phyloP scores from a whole-genome alignment of 306 rosid species.

The Castanea sativa region DNA sequence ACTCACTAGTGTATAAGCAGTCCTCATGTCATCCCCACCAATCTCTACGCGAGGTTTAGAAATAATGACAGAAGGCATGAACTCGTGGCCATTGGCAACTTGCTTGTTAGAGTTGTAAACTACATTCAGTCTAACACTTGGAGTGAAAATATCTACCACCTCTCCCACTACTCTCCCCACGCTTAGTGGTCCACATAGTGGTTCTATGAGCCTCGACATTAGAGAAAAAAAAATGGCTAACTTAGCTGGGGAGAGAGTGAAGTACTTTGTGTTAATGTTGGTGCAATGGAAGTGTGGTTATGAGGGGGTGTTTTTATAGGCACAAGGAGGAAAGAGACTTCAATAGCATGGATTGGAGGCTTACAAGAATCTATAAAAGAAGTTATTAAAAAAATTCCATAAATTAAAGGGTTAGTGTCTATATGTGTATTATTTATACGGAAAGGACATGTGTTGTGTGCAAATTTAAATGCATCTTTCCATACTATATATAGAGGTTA shows the following conservation, averaged over 20 bases:
- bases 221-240: no score
- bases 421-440: conserved; percentile 2
- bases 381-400: not conserved
- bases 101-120: no score
- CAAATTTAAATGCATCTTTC: conserved; percentile 7
- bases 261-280: no score
- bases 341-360: conserved; percentile 23
- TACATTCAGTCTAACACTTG: no score
- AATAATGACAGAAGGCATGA: no score
- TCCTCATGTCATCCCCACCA: no score
- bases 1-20: no score
- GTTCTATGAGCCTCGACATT: no score
- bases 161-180: conserved; percentile 90
- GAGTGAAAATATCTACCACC: conserved; percentile 71
- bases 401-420: not conserved
- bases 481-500: conserved; percentile 20
- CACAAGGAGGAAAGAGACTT: conserved; percentile 1
- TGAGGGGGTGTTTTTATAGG: conserved; percentile 46
- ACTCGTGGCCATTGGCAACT: no score
- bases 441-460: conserved; percentile 27
- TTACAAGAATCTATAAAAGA: conserved; percentile 36
- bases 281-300: conserved; percentile 19
- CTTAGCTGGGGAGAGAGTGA: no score
- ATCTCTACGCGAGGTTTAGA: no score
- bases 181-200: no score